Conservation (phyloP, 306 rosid genomes). For the Medicago arabica region DNA sequence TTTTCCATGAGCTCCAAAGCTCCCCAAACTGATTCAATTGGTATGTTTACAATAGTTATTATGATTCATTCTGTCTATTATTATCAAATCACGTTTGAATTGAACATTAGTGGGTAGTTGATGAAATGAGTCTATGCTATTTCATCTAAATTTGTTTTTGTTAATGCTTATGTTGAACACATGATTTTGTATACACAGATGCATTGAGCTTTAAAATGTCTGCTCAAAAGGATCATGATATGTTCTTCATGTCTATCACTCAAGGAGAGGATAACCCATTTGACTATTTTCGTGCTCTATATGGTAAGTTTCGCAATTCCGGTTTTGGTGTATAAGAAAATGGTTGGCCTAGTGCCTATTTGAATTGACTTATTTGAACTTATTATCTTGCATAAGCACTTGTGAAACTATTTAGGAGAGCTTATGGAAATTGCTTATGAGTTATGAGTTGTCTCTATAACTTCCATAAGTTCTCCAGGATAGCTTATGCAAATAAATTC, state of each 20-base stretch:
- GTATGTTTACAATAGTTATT: constrained; percentile 15
- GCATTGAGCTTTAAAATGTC: constrained; percentile 46
- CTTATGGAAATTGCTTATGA: too few relatives aligned
- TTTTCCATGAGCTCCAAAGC: constrained; percentile 33
- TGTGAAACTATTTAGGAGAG: too few relatives aligned
- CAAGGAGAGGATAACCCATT: constrained; percentile 52
- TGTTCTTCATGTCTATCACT: constrained; percentile 46
- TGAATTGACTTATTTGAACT: too few relatives aligned
- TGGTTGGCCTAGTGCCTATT: not conserved
- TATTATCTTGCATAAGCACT: too few relatives aligned
- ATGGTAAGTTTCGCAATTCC: constrained; percentile 41
- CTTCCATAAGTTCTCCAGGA: too few relatives aligned
- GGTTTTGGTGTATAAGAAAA: constrained; percentile 4
- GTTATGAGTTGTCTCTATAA: too few relatives aligned
- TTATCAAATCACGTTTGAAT: not conserved
- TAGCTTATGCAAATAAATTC: too few relatives aligned
- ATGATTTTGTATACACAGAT: constrained; percentile 45
- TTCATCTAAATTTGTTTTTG: not conserved
- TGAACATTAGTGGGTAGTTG: not conserved
- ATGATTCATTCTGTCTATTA: not conserved
- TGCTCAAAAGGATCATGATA: constrained; percentile 46
- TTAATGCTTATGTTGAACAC: constrained; percentile 8
- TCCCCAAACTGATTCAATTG: constrained; percentile 39
- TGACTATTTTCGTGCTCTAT: constrained; percentile 48
- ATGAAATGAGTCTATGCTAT: constrained; percentile 4